Evolutionary conservation across 1,139 yeast genomes (phyloP).

Genomic region (Suhomyces guaymorum): DNA sequence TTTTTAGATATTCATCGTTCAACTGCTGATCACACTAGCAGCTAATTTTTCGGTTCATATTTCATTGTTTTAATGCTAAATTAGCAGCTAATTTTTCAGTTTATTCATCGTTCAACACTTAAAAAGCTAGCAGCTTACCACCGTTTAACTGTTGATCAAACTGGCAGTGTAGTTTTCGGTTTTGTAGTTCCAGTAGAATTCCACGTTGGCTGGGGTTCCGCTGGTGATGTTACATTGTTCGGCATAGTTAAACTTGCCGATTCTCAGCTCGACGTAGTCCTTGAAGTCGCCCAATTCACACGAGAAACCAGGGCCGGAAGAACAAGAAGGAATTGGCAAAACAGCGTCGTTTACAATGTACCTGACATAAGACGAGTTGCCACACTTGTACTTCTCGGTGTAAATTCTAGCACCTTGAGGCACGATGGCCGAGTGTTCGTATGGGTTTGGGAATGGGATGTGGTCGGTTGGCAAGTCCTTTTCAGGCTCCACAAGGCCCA

Average conservation of each 20-base stretch:
- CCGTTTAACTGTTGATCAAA: constrained; percentile 2
- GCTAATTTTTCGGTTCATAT: too few species aligned
- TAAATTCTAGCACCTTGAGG: constrained; percentile 34
- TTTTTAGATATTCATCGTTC: too few species aligned
- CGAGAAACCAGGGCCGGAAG: constrained; percentile 37
- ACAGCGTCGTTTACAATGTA: constrained; percentile 32
- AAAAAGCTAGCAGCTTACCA: too few species aligned
- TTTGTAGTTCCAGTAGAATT: constrained; percentile 35
- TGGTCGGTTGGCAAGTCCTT: constrained; percentile 24
- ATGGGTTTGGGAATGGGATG: constrained; percentile 29
- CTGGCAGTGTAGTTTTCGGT: constrained; percentile 29
- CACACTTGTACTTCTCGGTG: constrained; percentile 29
- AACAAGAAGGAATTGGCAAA: constrained; percentile 26
- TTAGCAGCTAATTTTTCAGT: background rate
- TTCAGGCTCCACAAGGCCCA: constrained; percentile 26
- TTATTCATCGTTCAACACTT: too few species aligned
- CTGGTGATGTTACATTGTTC: constrained; percentile 22
- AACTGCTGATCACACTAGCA: too few species aligned
- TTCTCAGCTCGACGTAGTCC: constrained; percentile 21
- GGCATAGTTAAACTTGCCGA: constrained; percentile 20
- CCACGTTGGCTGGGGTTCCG: constrained; percentile 17
- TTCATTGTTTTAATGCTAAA: too few species aligned
- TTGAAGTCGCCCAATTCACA: constrained; percentile 28
- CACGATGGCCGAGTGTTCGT: constrained; percentile 26
- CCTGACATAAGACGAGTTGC: constrained; percentile 26